These are phyloP conservation scores for Fusarium tanahbumbuense DNA, from an alignment of 2,329 filamentous ascomycete species.

Conservation along the genomic window DNA sequence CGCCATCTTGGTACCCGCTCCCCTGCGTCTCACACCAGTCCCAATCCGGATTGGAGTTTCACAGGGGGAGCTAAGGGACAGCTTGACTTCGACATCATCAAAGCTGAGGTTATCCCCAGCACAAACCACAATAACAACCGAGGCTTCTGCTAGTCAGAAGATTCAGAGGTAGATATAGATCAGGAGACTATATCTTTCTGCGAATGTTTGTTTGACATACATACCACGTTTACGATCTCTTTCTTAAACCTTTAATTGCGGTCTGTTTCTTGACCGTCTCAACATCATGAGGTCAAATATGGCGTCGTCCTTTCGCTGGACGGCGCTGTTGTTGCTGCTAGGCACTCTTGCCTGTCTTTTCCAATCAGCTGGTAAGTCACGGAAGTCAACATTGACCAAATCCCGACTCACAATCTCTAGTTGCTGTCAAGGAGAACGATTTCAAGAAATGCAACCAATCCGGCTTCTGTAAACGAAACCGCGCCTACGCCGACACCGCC, in stretches of 20 bases:
- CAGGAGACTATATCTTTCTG: constrained; percentile 14
- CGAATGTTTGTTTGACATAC: constrained; percentile 9
- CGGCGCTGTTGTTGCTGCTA: constrained; percentile 70
- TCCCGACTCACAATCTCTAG: constrained; percentile 59
- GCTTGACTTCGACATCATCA: constrained; percentile 47
- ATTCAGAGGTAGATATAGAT: constrained; percentile 5
- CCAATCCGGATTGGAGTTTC: constrained; percentile 41
- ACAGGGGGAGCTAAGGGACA: constrained; percentile 42
- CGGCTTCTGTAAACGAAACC: constrained; percentile 96
- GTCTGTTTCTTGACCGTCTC: constrained; percentile 32
- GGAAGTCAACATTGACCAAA: no score
- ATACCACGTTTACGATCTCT: constrained; percentile 4
- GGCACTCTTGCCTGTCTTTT: constrained; percentile 69
- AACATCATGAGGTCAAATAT: constrained; percentile 62
- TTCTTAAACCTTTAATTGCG: constrained; percentile 13
- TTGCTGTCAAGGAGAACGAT: constrained; percentile 90
- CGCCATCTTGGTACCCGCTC: constrained; percentile 39
- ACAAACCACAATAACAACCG: constrained; percentile 23
- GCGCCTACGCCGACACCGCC: constrained; percentile 85
- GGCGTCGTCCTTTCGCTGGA: constrained; percentile 71
- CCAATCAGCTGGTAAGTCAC: constrained; percentile 70
- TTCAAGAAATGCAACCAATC: constrained; percentile 98
- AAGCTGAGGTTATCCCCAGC: constrained; percentile 40
- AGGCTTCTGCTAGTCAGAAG: constrained; percentile 13
- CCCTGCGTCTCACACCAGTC: constrained; percentile 42